Evolutionary conservation across 257 asterid genomes (phyloP).

Genomic region (Primulina eburnea): DNA sequence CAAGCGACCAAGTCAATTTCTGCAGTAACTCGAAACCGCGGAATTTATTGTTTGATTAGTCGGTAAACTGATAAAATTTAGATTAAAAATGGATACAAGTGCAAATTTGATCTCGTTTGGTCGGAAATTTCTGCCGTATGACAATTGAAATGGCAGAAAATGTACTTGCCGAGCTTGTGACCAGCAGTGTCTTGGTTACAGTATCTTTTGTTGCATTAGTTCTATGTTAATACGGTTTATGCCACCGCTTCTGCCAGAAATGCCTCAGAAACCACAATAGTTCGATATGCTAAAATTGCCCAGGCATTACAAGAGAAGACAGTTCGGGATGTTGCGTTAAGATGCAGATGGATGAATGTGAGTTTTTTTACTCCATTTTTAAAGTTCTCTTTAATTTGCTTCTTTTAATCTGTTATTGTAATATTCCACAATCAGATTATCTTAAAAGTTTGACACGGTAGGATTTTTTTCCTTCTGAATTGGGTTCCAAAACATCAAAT

Average conservation of each 20-base stretch:
- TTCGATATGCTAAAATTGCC: slow-evolving; percentile 81
- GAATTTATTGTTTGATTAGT: no score
- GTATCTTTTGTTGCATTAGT: slow-evolving; percentile 11
- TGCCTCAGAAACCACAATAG: slow-evolving; percentile 52
- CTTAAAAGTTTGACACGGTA: slow-evolving; percentile 15
- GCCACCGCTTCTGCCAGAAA: slow-evolving; percentile 53
- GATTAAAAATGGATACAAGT: no score
- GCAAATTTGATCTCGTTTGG: neutral
- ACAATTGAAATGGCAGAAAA: neutral
- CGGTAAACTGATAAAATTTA: neutral
- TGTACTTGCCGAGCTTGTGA: neutral
- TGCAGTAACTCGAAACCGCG: neutral
- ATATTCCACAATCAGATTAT: slow-evolving; percentile 17
- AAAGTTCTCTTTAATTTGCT: neutral
- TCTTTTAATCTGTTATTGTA: neutral
- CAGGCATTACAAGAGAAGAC: slow-evolving; percentile 76
- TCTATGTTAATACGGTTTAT: slow-evolving; percentile 2
- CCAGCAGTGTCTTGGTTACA: neutral
- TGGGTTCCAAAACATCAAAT: slow-evolving; percentile 4
- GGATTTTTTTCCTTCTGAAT: slow-evolving; percentile 8
- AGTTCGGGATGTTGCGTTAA: slow-evolving; percentile 89
- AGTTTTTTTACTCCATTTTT: slow-evolving; percentile 28
- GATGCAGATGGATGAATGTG: slow-evolving; percentile 94
- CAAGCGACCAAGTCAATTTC: neutral
- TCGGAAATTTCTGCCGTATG: neutral